phyloP scores from a whole-genome alignment of 768 basidiomycete genomes.

The Tylopilus sp. region DNA sequence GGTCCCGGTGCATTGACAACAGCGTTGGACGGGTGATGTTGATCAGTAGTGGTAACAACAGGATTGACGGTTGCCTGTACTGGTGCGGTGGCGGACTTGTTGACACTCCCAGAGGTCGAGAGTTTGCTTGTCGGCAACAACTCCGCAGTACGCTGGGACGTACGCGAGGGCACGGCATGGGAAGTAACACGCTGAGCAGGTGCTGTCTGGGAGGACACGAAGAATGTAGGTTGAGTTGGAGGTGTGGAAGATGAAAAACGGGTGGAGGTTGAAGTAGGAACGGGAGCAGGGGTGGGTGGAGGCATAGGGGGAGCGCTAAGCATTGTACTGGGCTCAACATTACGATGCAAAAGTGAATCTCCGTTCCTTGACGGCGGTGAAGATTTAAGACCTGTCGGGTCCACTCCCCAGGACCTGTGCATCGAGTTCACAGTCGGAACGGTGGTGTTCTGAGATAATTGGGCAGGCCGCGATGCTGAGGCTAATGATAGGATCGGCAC shows the following conservation, averaged over 20 bases:
- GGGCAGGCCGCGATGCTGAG: slow-evolving; percentile 8
- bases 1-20: slow-evolving; percentile 2
- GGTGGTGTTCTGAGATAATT: slow-evolving; percentile 4
- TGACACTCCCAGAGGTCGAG: slow-evolving; percentile 5
- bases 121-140: slow-evolving; percentile 19
- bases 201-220: slow-evolving; percentile 3
- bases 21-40: slow-evolving; percentile 8
- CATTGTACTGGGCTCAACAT: slow-evolving; percentile 6
- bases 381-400: slow-evolving; percentile 11
- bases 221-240: slow-evolving; percentile 15
- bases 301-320: slow-evolving; percentile 17
- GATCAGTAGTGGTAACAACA: slow-evolving; percentile 1
- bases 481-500: slow-evolving; percentile 4
- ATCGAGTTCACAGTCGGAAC: not conserved
- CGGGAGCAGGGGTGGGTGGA: slow-evolving; percentile 12
- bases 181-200: slow-evolving; percentile 21
- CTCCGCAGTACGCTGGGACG: slow-evolving; percentile 23
- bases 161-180: slow-evolving; percentile 18
- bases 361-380: slow-evolving; percentile 22
- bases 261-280: slow-evolving; percentile 3
- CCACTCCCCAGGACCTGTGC: slow-evolving; percentile 6
- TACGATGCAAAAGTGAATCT: slow-evolving; percentile 15
- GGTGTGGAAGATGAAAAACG: slow-evolving; percentile 24
- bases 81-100: slow-evolving; percentile 7
- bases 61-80: slow-evolving; percentile 6